Evolutionary conservation across 345 rosid genomes (phyloP).

Genomic region (Lepidium africanum): DNA sequence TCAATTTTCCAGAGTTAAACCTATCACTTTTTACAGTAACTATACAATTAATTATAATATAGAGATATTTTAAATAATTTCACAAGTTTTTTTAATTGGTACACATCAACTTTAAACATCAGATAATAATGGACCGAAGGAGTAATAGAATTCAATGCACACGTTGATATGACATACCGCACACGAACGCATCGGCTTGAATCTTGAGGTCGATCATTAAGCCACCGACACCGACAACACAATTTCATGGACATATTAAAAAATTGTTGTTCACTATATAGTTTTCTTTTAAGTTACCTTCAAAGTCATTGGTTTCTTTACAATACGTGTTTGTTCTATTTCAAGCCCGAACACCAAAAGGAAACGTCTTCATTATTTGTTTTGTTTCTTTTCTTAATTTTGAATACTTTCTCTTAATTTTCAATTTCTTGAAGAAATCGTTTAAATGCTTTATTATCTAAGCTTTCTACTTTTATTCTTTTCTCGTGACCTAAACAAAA

Average conservation of each 20-base stretch:
- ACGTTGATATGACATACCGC: not conserved
- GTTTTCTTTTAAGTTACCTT: not conserved
- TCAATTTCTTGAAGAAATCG: not conserved
- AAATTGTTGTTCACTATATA: not conserved
- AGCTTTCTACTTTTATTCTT: not conserved
- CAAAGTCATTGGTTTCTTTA: not conserved
- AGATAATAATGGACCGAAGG: too few relatives aligned
- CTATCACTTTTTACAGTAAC: too few relatives aligned
- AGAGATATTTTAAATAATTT: too few relatives aligned
- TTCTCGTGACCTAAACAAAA: not conserved
- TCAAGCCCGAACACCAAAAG: not conserved
- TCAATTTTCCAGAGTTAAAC: too few relatives aligned
- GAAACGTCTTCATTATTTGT: not conserved
- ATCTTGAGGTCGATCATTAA: not conserved
- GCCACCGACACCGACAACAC: slow-evolving; percentile 9
- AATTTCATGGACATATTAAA: not conserved
- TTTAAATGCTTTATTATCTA: not conserved
- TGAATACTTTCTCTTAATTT: not conserved
- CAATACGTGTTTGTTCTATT: not conserved
- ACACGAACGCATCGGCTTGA: not conserved
- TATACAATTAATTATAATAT: too few relatives aligned
- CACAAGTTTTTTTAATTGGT: too few relatives aligned
- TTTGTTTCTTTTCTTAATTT: not conserved
- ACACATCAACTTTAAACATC: too few relatives aligned
- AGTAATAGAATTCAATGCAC: not conserved